Base-by-base conservation (phyloP, 371 early-diverging fungal genomes). In the Mucor plumbeus region DNA sequence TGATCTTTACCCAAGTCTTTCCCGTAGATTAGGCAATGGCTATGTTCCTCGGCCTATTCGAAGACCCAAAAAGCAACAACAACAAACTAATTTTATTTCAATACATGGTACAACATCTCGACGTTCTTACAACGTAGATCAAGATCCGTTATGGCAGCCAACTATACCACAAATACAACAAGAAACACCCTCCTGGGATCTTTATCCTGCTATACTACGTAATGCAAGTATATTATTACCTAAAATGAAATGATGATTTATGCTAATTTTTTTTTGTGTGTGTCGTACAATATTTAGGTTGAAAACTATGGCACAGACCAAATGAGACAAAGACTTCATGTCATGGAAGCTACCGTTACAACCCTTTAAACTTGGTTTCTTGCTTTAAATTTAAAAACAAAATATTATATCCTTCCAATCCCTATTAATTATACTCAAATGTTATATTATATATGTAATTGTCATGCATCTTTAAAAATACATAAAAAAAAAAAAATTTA, bases 301-400 rank as follows among this genome's bases (percentile, higher is more conserved):
- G 71, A 76, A 56, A 82, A 82, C 43, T 78, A 71, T 68, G 82
- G 82, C 4, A 74, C 76, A 15, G 76, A 82, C 26, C 72, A 82
- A 70, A 82, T 82, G 82, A 70, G 80, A 19, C 75, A 76, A 55
- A 70, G 72, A 48, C 70, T 82, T 41, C 74, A 72, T 56, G 55
- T 40, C 13, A 73, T 78, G 78, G 69, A 69, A 60, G 19, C 70
- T 10, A 72, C 72, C 31, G 15, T 71, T 19, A 19, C 67, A 33
- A 36, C 36, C 0, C 36, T 36, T n/a, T 56, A 15, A 56, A 26
- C 34, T 13, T 15, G 15, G 33, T 17, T 17, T 34, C 44, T n/a
- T 11, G 6, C 7, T 44, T 11, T 11, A 44, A 44, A 38, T 38
- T 38, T 7, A 38, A 7, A 38, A 26, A 26, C 9, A 9, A 53